A percentile compares a stretch with the other conserved stretches of the same genome.
Evolutionary conservation across 352 stramenopile species (phyloP).

Genomic region (Phytophthora niederhauseri): DNA sequence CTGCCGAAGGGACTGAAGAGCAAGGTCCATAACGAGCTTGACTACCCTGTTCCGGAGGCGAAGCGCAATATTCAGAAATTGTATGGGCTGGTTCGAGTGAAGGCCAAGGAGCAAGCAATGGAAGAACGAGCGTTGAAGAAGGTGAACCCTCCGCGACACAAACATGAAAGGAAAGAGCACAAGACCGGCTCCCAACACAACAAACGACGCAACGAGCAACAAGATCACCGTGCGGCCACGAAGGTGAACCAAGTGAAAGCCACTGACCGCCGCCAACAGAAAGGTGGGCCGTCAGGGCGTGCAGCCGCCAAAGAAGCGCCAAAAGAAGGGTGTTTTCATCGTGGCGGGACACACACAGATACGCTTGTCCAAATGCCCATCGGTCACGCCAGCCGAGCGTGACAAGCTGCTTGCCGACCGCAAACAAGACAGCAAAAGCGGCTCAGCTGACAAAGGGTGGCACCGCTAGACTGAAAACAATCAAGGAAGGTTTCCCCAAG

Average conservation of each 20-base stretch:
- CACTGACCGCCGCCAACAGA: background rate
- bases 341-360: conserved; percentile 7
- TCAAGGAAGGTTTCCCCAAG: conserved; percentile 1
- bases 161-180: background rate
- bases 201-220: no score
- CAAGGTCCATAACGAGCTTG: background rate
- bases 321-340: conserved; percentile 23
- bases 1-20: background rate
- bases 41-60: conserved; percentile 3
- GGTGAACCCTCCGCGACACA: background rate
- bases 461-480: conserved; percentile 12
- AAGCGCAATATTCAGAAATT: conserved; percentile 6
- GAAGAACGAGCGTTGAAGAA: conserved; percentile 3
- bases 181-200: no score
- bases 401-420: conserved; percentile 2
- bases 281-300: background rate
- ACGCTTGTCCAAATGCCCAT: conserved; percentile 10
- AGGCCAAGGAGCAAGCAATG: conserved; percentile 12
- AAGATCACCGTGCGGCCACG: background rate
- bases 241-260: background rate
- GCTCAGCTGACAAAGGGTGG: background rate
- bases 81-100: conserved; percentile 8
- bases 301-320: background rate
- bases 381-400: background rate
- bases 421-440: conserved; percentile 1